phyloP scores from a whole-genome alignment of 352 stramenopile genomes.

The Phytophthora fragariae region DNA sequence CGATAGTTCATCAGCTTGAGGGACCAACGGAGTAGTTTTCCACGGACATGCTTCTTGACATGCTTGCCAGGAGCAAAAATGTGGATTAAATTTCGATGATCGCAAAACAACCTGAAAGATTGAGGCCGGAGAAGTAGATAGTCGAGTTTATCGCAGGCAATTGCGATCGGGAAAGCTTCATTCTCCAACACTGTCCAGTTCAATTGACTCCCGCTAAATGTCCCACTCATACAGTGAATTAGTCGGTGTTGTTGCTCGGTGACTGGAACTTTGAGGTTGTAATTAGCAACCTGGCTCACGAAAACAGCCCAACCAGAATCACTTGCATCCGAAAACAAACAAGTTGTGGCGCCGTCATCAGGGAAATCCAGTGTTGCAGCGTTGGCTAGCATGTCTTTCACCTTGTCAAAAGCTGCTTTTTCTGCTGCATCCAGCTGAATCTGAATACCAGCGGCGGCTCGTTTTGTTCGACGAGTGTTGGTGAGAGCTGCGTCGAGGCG shows the following conservation, averaged over 20 bases:
- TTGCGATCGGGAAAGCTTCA: conserved; percentile 3
- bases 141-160: conserved; percentile 10
- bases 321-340: conserved; percentile 6
- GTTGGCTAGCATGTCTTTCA: not conserved
- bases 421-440: not conserved
- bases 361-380: conserved; percentile 1
- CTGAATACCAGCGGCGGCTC: not conserved
- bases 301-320: conserved; percentile 5
- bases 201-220: not conserved
- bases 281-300: not conserved
- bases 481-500: not conserved
- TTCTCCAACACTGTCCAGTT: conserved; percentile 3
- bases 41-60: conserved; percentile 10
- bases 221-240: not conserved
- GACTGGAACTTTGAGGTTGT: not conserved
- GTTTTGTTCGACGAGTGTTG: conserved; percentile 4
- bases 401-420: too few relatives aligned
- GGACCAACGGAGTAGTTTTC: conserved; percentile 14
- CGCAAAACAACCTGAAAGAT: conserved; percentile 7
- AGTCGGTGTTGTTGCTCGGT: not conserved
- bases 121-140: conserved; percentile 12
- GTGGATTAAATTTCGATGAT: conserved; percentile 15
- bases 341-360: conserved; percentile 6
- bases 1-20: conserved; percentile 21
- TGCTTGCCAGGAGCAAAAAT: conserved; percentile 9